Conservation (phyloP, 371 early-diverging fungal genomes). For the Sporodiniella umbellata region DNA sequence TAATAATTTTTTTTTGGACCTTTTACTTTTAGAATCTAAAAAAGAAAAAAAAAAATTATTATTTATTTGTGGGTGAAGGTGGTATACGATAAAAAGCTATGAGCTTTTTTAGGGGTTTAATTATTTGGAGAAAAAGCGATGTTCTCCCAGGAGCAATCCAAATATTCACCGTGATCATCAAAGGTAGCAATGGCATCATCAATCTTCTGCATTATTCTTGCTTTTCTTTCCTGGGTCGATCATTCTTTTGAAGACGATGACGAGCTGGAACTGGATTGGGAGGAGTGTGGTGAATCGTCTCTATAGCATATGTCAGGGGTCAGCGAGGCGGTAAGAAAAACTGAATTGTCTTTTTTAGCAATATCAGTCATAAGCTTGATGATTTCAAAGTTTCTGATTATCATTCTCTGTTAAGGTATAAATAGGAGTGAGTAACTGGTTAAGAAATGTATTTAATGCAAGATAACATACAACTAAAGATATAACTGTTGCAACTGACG, state of each 20-base stretch:
- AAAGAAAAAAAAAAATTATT: too few species aligned
- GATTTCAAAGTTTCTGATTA: conserved; percentile 13
- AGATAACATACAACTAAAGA: conserved; percentile 3
- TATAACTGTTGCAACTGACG: neutral
- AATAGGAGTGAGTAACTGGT: conserved; percentile 3
- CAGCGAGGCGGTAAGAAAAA: conserved; percentile 6
- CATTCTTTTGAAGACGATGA: conserved; percentile 8
- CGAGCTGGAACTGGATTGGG: conserved; percentile 2
- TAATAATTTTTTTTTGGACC: too few species aligned
- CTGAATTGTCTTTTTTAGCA: conserved; percentile 3
- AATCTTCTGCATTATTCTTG: conserved; percentile 10
- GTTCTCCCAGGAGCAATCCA: conserved; percentile 7
- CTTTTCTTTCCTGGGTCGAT: conserved; percentile 2
- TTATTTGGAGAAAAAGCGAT: conserved; percentile 9
- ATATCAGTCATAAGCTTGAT: conserved; percentile 14
- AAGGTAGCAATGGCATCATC: conserved; percentile 7
- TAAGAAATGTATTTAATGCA: conserved; percentile 10
- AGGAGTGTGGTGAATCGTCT: conserved; percentile 9
- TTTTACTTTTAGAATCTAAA: too few species aligned
- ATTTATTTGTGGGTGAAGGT: conserved; percentile 1
- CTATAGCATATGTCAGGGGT: conserved; percentile 7
- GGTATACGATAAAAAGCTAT: conserved; percentile 4
- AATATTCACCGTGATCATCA: conserved; percentile 8
- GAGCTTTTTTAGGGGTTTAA: conserved; percentile 2
- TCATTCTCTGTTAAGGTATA: conserved; percentile 11